Evolutionary conservation across 2,329 filamentous ascomycete species (phyloP), one percentile per base, ranked within the genome.

Genomic region (Colletotrichum camelliae): DNA sequence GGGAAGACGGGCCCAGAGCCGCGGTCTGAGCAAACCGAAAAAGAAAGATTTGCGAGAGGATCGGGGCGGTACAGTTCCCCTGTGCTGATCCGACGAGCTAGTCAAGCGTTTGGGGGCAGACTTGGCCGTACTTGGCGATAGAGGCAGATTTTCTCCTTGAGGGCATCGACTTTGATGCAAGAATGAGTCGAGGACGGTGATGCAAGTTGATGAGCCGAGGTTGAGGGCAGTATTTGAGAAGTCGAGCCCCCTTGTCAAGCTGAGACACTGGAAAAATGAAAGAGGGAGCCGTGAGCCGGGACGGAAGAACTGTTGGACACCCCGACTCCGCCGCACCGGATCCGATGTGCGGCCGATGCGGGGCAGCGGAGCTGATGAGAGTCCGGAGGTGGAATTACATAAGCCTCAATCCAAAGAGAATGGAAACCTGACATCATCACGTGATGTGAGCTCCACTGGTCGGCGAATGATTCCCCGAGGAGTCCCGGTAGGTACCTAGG

Each of bases 221-320:
- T 75, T 5, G 70, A 37, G 33, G 16, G 60, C 10, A 52, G n/a
- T 55, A 62, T 27, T 16, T 39, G 48, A 64, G 62, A 75, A 29
- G 55, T 37, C 18, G 16, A 37, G 61, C 15, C 72, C 18, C 72
- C 68, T 55, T 64, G 61, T 67, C 35, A 29, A 15, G 37, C 15
- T 64, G 64, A 75, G 71, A 57, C 58, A 48, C 16, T n/a, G 12
- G 21, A 68, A 37, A 8, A 4, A 35, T 43, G n/a, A 4, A 18
- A n/a, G n/a, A 67, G 35, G n/a, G n/a, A 61, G 39, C 69, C 62
- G 73, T 75, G 73, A 64, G 64, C 52, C 69, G 55, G 62, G 39
- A 61, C 39, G 66, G 71, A 70, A 74, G 67, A 73, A 68, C 57
- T 10, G 55, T 7, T 27, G 21, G 15, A 24, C 9, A 16, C 21